phyloP scores from a whole-genome alignment of 371 early-diverging fungal genomes.

The Mortierella sp. region DNA sequence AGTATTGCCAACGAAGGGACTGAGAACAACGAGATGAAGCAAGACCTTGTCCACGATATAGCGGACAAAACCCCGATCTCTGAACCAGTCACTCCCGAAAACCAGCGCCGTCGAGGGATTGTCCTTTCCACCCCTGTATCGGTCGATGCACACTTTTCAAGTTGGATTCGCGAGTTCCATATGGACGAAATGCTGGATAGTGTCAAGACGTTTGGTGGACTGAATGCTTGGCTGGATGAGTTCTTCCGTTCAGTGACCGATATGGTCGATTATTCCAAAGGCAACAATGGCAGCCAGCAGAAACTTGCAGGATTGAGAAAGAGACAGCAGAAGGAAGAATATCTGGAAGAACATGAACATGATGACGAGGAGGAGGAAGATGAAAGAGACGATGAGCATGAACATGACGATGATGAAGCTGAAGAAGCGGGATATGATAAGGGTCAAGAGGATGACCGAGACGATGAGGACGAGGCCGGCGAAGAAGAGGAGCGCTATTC shows the following conservation, averaged over 20 bases:
- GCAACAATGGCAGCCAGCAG: conserved; percentile 23
- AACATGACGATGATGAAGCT: conserved; percentile 44
- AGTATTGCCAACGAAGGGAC: conserved; percentile 4
- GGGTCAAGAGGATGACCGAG: conserved; percentile 23
- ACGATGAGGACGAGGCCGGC: conserved; percentile 21
- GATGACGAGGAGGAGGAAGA: conserved; percentile 37
- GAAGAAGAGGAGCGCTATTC: conserved; percentile 16
- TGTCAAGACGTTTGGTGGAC: conserved; percentile 38
- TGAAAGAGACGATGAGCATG: conserved; percentile 38
- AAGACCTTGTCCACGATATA: neutral
- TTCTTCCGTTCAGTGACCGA: conserved; percentile 15
- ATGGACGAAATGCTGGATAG: conserved; percentile 34
- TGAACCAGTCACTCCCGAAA: neutral
- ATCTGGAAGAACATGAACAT: conserved; percentile 30
- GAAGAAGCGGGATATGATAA: conserved; percentile 47
- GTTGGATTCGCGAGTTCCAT: conserved; percentile 30
- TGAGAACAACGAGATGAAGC: conserved; percentile 9
- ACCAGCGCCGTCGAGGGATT: neutral
- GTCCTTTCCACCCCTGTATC: conserved; percentile 20
- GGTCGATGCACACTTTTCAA: conserved; percentile 24
- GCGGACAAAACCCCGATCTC: neutral
- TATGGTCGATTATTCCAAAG: conserved; percentile 34
- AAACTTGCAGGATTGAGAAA: conserved; percentile 15
- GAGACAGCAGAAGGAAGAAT: conserved; percentile 27
- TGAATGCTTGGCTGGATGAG: conserved; percentile 48